Evolutionary conservation across 139 green algal genomes (phyloP), one percentile per base, ranked within the genome.

Genomic region (Protoeuglena noctilucae): DNA sequence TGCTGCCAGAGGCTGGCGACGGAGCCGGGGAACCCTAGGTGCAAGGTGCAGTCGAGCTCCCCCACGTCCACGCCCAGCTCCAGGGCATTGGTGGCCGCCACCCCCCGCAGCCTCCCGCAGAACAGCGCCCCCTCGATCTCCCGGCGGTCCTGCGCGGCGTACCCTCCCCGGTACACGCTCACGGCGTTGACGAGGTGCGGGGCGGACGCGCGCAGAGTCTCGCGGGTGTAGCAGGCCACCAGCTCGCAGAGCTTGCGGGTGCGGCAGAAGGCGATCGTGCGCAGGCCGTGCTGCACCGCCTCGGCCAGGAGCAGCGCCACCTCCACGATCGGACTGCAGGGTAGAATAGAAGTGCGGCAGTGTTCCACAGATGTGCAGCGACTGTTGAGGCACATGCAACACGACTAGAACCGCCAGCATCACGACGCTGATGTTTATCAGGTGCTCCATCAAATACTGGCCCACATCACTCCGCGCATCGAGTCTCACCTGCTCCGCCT

Each of bases 31-130:
- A 87, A 86, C 27, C 83, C 81, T 3, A 93, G 70, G 68, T 93
- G 84, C 46, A 97, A 70, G 1, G 89, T 97, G n/a, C 78, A 76
- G 63, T 96, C 89, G 19, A 97, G 71, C 6, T 56, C 56, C n/a
- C 88, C 89, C 21, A 97, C 75, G 69, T 97, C 89, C 6, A 97
- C 75, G 3, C 89, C 89, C 54, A 97, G 76, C 65, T 97, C 89
- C 31, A 97, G 64, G 0, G 89, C 89, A 56, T 94, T 96, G 46
- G 89, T 97, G 60, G 89, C 86, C 0, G 82, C 84, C 41, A 96
- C 80, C 4, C 58, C 81, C 26, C 61, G 52, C 25, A 94, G 65
- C 4, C 50, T 28, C 4, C 79, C 79, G 18, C 48, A 51, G 27
- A 79, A 68, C 74, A 70, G 49, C 91, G 68, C 2, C 65, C 73